Conservation (phyloP, 208 protist species). For the Leishmania lainsoni region DNA sequence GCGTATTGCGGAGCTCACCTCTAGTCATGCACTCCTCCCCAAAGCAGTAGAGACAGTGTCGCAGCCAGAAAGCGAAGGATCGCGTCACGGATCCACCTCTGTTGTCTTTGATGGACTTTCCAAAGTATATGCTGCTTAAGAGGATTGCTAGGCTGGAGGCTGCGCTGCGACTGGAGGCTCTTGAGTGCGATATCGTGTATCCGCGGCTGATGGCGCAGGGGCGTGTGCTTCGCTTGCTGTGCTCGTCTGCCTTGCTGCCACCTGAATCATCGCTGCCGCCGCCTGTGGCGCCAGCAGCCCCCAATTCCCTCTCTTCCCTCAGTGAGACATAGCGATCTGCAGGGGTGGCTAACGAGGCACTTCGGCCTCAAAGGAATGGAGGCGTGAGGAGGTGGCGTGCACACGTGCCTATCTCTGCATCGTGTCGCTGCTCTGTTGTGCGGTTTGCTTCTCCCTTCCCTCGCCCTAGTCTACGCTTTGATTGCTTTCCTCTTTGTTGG, state of each 20-base stretch:
- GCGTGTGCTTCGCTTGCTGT: slow-evolving; percentile 28
- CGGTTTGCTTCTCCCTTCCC: not conserved
- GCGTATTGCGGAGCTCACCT: slow-evolving; percentile 38
- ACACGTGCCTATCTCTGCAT: not conserved
- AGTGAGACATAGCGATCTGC: not conserved
- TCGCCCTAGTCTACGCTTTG: not conserved
- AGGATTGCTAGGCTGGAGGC: slow-evolving; percentile 50
- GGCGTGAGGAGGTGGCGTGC: not conserved
- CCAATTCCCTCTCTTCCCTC: not conserved
- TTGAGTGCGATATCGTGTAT: slow-evolving; percentile 50
- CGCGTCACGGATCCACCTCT: not conserved
- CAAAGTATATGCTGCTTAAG: slow-evolving; percentile 23
- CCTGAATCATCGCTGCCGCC: not conserved
- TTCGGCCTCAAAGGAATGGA: not conserved
- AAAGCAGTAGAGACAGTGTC: not conserved
- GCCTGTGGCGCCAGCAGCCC: not conserved
- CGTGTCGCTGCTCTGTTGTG: not conserved
- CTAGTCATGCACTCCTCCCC: not conserved
- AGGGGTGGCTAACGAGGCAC: no score
- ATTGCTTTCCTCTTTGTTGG: not conserved
- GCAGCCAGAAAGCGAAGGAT: not conserved
- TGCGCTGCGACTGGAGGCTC: slow-evolving; percentile 48
- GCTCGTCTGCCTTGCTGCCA: not conserved
- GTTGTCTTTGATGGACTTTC: slow-evolving; percentile 5
- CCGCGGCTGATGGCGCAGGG: slow-evolving; percentile 43